These are phyloP conservation scores for Gardenia jasminoides DNA, from an alignment of 257 asterid species.

Conservation along the genomic window DNA sequence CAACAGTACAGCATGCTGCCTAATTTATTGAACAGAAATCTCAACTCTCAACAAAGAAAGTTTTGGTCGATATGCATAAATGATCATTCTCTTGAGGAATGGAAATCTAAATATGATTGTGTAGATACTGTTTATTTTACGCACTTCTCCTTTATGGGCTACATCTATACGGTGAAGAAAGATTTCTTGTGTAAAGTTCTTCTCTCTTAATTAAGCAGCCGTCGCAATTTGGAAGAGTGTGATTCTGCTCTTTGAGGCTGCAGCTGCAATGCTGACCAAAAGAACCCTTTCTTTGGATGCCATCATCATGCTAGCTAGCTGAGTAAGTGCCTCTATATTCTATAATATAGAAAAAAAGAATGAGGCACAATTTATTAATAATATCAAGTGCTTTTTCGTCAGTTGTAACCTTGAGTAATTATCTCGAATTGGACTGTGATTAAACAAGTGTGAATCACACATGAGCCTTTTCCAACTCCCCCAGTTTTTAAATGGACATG, in stretches of 20 bases:
- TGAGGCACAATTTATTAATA: conserved; percentile 22
- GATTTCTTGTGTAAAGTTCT: too few relatives aligned
- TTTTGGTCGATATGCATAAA: neutral
- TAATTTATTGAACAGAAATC: neutral
- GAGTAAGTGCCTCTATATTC: conserved; percentile 7
- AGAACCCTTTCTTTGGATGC: conserved; percentile 10
- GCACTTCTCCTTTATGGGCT: too few relatives aligned
- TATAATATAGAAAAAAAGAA: too few relatives aligned
- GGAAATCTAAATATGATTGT: neutral
- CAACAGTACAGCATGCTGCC: neutral
- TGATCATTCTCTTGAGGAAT: neutral
- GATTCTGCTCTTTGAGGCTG: neutral
- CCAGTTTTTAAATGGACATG: conserved; percentile 26
- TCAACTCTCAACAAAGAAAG: neutral
- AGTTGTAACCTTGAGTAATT: conserved; percentile 12
- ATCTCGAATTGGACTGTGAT: conserved; percentile 19
- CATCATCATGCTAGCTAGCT: conserved; percentile 22
- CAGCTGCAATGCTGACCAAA: conserved; percentile 9
- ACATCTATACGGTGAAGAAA: too few relatives aligned
- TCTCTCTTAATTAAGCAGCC: too few relatives aligned
- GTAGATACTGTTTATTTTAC: neutral
- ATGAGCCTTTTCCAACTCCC: conserved; percentile 45
- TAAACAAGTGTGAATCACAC: conserved; percentile 12
- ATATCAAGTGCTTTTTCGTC: conserved; percentile 16
- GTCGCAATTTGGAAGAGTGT: too few relatives aligned